Evolutionary conservation across 352 stramenopile species (phyloP).

Genomic region (Globisporangium barbulae): DNA sequence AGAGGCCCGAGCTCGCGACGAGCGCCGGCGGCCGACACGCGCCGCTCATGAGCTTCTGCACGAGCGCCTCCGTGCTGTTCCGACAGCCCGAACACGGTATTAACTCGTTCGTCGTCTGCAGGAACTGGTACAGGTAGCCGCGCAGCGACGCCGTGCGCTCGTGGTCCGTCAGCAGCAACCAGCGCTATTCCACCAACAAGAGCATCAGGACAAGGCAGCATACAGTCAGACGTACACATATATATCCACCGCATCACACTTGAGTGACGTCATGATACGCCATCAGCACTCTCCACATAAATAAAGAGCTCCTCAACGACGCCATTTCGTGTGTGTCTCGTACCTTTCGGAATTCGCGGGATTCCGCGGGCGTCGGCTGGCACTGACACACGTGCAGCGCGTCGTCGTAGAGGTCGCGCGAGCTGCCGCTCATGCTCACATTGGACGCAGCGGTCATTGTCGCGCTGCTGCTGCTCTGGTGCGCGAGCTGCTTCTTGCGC

Average conservation of each 20-base stretch:
- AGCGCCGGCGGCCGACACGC: constrained; percentile 31
- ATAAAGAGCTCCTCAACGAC: not conserved
- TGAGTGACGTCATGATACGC: constrained; percentile 12
- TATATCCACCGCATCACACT: not conserved
- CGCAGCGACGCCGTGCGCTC: constrained; percentile 68
- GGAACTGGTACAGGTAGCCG: constrained; percentile 61
- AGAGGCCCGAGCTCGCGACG: constrained; percentile 47
- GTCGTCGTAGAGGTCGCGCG: constrained; percentile 4
- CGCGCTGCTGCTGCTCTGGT: constrained; percentile 16
- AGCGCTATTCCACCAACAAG: constrained; percentile 37
- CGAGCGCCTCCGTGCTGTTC: constrained; percentile 74
- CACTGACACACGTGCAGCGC: constrained; percentile 41
- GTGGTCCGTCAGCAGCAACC: constrained; percentile 72
- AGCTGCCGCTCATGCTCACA: not conserved
- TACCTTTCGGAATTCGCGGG: constrained; percentile 83
- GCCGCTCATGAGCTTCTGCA: constrained; percentile 61
- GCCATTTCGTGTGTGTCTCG: not conserved
- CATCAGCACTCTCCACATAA: constrained; percentile 4
- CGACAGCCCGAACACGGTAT: constrained; percentile 76
- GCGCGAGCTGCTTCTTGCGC: constrained; percentile 15
- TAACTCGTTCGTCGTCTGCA: constrained; percentile 69
- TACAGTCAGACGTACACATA: not conserved
- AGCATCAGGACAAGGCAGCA: no score
- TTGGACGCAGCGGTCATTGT: not conserved
- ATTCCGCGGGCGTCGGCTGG: constrained; percentile 63